phyloP scores from a whole-genome alignment of 768 basidiomycete genomes.

The Flagelloscypha sp. region DNA sequence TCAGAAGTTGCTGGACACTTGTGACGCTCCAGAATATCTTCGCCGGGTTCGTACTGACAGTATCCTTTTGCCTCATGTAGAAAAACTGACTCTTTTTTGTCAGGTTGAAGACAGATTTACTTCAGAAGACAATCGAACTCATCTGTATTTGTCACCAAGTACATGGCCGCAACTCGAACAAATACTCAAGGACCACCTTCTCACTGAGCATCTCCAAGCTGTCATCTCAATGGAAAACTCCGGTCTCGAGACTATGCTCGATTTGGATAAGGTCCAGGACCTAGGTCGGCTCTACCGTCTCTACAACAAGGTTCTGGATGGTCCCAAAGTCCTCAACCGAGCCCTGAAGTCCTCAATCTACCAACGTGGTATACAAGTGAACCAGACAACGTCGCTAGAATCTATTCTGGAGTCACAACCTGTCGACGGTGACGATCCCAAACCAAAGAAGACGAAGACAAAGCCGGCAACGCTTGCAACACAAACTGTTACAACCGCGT shows the following conservation, averaged over 20 bases:
- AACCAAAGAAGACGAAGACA: conserved; percentile 47
- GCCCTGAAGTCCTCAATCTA: conserved; percentile 67
- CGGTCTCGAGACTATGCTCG: conserved; percentile 83
- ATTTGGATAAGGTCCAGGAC: conserved; percentile 68
- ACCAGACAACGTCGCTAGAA: conserved; percentile 46
- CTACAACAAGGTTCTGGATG: conserved; percentile 58
- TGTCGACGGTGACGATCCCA: conserved; percentile 25
- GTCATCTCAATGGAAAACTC: conserved; percentile 77
- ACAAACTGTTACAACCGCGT: conserved; percentile 51
- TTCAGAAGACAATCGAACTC: conserved; percentile 75
- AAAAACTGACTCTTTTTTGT: conserved; percentile 12
- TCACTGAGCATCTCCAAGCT: conserved; percentile 66
- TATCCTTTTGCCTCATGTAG: neutral
- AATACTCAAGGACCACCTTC: conserved; percentile 70
- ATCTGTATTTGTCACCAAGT: conserved; percentile 76
- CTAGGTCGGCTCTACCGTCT: conserved; percentile 74
- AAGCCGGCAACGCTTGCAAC: conserved; percentile 29
- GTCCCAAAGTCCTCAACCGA: conserved; percentile 54
- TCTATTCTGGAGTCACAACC: conserved; percentile 26
- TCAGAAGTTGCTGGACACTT: conserved; percentile 55
- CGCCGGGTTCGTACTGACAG: conserved; percentile 46
- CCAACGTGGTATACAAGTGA: conserved; percentile 71
- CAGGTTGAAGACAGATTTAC: conserved; percentile 77
- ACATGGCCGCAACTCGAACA: conserved; percentile 61
- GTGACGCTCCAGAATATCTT: conserved; percentile 78